phyloP scores from a whole-genome alignment of 371 early-diverging fungal genomes.

The Entomophthora muscae region DNA sequence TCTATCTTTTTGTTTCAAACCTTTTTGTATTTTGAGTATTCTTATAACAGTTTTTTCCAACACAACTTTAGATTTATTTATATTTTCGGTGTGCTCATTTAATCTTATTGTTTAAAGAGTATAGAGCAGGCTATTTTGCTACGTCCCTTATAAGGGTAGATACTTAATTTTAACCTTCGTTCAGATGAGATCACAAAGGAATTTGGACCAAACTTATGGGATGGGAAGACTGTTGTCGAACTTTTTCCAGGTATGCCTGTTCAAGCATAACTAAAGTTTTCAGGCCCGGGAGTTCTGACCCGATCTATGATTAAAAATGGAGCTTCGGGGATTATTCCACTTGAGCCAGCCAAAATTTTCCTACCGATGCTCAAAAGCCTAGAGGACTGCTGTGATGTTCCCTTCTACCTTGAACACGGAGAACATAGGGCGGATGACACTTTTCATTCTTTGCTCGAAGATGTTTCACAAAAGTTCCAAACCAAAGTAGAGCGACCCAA shows the following conservation, averaged over 20 bases:
- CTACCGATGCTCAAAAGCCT: background rate
- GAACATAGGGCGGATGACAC: background rate
- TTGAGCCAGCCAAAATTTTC: background rate
- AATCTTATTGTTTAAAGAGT: too few species aligned
- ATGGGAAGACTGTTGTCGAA: background rate
- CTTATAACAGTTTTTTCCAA: background rate
- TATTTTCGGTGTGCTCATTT: too few species aligned
- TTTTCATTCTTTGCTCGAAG: background rate
- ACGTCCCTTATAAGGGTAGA: too few species aligned
- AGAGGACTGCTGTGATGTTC: background rate
- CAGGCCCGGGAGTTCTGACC: too few species aligned
- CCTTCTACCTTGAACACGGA: background rate
- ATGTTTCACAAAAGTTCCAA: background rate
- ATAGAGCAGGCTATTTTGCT: too few species aligned
- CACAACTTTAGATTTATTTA: background rate
- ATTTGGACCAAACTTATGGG: background rate
- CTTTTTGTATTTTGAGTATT: background rate
- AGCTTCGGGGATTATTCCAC: background rate
- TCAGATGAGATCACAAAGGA: background rate
- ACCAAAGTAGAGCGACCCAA: background rate
- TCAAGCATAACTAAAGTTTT: background rate
- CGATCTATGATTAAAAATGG: background rate
- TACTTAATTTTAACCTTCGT: background rate
- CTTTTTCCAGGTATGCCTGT: background rate
- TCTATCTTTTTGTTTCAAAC: background rate